Evolutionary conservation across 768 basidiomycete genomes (phyloP), one percentile per base, ranked within the genome.

Genomic region (Phaffia australis): DNA sequence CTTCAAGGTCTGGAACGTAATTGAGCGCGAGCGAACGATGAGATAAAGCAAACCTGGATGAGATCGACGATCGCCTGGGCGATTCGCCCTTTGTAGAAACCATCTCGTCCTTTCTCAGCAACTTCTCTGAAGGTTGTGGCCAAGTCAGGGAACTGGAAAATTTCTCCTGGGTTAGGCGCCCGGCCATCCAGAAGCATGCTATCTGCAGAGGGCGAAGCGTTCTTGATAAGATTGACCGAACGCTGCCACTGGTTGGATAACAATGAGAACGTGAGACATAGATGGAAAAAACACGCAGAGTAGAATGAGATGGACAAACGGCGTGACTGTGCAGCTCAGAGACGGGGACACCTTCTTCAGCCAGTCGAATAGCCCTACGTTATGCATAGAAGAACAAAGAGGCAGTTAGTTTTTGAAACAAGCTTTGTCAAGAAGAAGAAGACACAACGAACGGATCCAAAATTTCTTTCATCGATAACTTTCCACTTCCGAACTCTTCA

Each of bases 81-180:
- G 19, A 98, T 76, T 19, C 88, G 80, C 1, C 95, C 95, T 73
- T 85, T 89, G 78, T 99, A 99, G 76, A 90, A 99, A 0, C 94
- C 95, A 65, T 87, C 85, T 72, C 87, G 91, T 2, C 94, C 94
- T 18, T 90, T 78, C 69, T 83, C 81, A 0, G 84, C 89, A 11
- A 97, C 79, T 56, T 83, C 81, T 58, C 85, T 83, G 79, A 97
- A 92, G 0, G 91, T 94, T 72, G 80, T 77, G 0, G 88, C 94
- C 11, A 99, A 82, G 71, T 84, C 86, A 0, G 91, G 86, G 42
- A 92, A 80, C 68, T 80, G 83, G 78, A 89, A 83, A 71, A 93
- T 81, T 74, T 98, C 84, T 14, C 94, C 94, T 1, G 89, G 84
- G 14, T 83, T 80, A 0, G 95, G 94, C 0, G 74, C 71, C 71